These are phyloP conservation scores for sunflower (Helianthus annuus) DNA, from an alignment of 129 eudicot genomes.

Conservation along the genomic window HanXRQr2.0-SUNRISE NC_035441.2:181865099-181865598, in stretches of 20 bases:
- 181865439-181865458: constrained; percentile 79
- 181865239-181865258: constrained; percentile 77
- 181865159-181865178: constrained; percentile 11
- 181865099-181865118: constrained; percentile 80
- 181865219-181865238: constrained; percentile 77
- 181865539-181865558: too few relatives aligned
- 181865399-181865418: constrained; percentile 92
- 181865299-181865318: constrained; percentile 81
- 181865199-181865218: constrained; percentile 60
- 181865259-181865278: constrained; percentile 76
- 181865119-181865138: constrained; percentile 59
- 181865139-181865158: constrained; percentile 21
- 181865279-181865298: constrained; percentile 74
- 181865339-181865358: background rate
- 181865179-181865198: constrained; percentile 2
- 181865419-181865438: constrained; percentile 76
- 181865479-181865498: constrained; percentile 52
- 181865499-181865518: constrained; percentile 10
- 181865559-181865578: too few relatives aligned
- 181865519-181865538: too few relatives aligned
- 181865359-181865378: background rate
- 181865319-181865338: constrained; percentile 13
- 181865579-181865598: too few relatives aligned
- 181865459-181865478: constrained; percentile 84
- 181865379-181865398: constrained; percentile 12